Conservation (phyloP, 495 filamentous ascomycete genomes). For the Ascodesmis nigricans region DNA sequence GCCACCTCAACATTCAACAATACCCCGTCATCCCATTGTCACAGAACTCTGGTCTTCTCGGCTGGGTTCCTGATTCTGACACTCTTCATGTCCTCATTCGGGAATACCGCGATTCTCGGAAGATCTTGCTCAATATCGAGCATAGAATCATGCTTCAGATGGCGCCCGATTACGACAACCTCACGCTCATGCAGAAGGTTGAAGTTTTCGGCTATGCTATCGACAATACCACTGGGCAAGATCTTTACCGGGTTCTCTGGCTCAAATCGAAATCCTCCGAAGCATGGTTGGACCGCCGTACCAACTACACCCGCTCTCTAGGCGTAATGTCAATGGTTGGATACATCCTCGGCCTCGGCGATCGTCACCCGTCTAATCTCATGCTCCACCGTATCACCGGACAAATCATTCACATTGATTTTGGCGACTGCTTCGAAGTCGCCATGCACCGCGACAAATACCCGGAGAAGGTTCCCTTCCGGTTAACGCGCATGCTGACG, state of each 20-base stretch:
- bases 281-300: slow-evolving; percentile 86
- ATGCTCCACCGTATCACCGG: slow-evolving; percentile 91
- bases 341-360: slow-evolving; percentile 90
- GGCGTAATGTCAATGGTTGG: slow-evolving; percentile 99
- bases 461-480: slow-evolving; percentile 90
- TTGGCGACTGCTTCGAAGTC: slow-evolving; percentile 97
- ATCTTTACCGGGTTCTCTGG: slow-evolving; percentile 94
- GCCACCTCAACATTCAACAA: slow-evolving; percentile 83
- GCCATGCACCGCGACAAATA: slow-evolving; percentile 99
- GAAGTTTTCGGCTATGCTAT: slow-evolving; percentile 97
- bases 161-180: slow-evolving; percentile 95
- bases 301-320: slow-evolving; percentile 90
- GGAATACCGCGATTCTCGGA: slow-evolving; percentile 88
- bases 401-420: slow-evolving; percentile 94
- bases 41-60: slow-evolving; percentile 79
- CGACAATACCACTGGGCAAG: slow-evolving; percentile 96
- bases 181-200: slow-evolving; percentile 98
- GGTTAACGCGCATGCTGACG: slow-evolving; percentile 91
- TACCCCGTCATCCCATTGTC: slow-evolving; percentile 90
- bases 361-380: slow-evolving; percentile 89
- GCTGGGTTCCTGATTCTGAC: slow-evolving; percentile 97
- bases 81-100: slow-evolving; percentile 89
- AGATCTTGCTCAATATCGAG: slow-evolving; percentile 95
- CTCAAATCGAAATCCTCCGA: slow-evolving; percentile 96
- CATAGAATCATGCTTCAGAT: slow-evolving; percentile 99